These are phyloP conservation scores for Plasmodium adleri DNA, from an alignment of 169 alveolate genomes.

Conservation along the genomic window DNA sequence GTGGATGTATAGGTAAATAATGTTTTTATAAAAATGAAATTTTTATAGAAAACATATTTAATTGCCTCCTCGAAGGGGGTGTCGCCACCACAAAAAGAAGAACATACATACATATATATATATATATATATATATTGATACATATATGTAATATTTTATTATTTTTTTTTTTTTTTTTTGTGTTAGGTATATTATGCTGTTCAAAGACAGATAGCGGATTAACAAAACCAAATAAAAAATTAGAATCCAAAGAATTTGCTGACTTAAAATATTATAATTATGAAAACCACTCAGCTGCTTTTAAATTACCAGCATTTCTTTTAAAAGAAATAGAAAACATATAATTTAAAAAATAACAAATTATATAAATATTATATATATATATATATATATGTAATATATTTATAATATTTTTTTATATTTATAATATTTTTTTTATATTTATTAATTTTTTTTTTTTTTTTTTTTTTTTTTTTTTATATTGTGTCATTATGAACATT, in stretches of 20 bases:
- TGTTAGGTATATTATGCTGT: slow-evolving; percentile 54
- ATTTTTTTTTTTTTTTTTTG: not conserved
- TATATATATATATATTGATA: not conserved
- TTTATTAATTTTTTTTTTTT: not conserved
- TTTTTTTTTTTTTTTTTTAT: no score
- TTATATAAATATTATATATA: not conserved
- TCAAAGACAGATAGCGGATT: slow-evolving; percentile 53
- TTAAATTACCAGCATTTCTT: slow-evolving; percentile 49
- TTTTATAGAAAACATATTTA: no score
- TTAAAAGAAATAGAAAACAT: slow-evolving; percentile 51
- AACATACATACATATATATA: slow-evolving; percentile 6
- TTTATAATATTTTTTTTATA: not conserved
- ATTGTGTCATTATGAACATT: no score
- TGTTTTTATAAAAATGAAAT: not conserved
- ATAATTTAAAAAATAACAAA: slow-evolving; percentile 1
- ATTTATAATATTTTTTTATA: no score
- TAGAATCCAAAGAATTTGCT: slow-evolving; percentile 47
- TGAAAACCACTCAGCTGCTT: slow-evolving; percentile 62
- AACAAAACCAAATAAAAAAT: slow-evolving; percentile 44
- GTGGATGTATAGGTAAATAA: slow-evolving; percentile 72
- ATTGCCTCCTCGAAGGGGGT: no score
- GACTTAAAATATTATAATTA: slow-evolving; percentile 50
- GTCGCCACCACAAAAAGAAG: not conserved
- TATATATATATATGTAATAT: not conserved
- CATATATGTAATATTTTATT: not conserved